Conservation (phyloP, 257 asterid species). For the Solanum corneliomulleri region DNA sequence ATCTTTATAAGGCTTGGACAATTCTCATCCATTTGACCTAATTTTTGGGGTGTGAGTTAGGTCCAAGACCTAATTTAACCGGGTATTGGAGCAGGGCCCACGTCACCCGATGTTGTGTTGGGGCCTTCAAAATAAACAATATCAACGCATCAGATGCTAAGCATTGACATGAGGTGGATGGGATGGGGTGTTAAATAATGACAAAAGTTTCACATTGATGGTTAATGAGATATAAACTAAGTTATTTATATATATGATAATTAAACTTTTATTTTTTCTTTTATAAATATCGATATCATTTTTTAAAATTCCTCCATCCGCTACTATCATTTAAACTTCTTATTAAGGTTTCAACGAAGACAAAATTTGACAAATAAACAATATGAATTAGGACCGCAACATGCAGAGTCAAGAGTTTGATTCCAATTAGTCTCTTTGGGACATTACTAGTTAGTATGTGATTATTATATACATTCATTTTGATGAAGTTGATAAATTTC, state of each 20-base stretch:
- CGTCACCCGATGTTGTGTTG: not conserved
- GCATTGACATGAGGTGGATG: not conserved
- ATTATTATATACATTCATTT: too few species aligned
- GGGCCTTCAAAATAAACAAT: not conserved
- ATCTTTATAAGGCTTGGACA: too few species aligned
- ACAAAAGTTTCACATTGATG: not conserved
- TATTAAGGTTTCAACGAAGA: not conserved
- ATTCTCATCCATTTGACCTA: too few species aligned
- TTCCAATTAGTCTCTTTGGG: not conserved
- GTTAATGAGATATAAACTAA: not conserved
- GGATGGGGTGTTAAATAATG: not conserved
- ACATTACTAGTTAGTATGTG: too few species aligned
- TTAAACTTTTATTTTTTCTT: not conserved
- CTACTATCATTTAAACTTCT: not conserved
- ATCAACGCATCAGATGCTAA: too few species aligned
- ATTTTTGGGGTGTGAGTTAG: too few species aligned
- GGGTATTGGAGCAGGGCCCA: not conserved
- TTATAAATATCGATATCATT: not conserved
- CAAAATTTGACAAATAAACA: not conserved
- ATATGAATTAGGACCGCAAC: not conserved
- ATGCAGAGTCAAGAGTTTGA: not conserved
- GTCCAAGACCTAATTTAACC: not conserved
- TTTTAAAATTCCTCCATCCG: not conserved
- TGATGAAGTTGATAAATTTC: not conserved
- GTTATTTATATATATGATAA: not conserved